phyloP scores from a whole-genome alignment of 2,329 filamentous ascomycete species.

The Colletotrichum sp. region DNA sequence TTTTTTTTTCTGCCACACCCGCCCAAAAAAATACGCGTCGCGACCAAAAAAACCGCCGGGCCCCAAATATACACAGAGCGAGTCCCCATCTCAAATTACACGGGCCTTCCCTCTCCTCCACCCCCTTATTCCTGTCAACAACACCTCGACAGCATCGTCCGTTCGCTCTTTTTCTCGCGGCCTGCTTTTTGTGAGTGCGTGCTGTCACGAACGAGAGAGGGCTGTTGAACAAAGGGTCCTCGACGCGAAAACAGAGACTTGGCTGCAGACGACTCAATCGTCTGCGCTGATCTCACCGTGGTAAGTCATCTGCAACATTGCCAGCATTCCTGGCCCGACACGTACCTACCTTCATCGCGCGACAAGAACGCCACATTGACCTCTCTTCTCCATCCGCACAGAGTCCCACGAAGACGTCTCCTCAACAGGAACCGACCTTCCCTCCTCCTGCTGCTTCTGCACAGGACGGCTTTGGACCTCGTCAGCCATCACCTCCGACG shows the following conservation, averaged over 20 bases:
- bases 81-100: conserved; percentile 17
- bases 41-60: conserved; percentile 11
- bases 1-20: neutral
- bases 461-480: conserved; percentile 58
- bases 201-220: conserved; percentile 11
- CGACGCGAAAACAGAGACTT: conserved; percentile 49
- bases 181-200: conserved; percentile 2
- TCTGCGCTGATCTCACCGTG: conserved; percentile 67
- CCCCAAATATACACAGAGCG: conserved; percentile 9
- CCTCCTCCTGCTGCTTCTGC: conserved; percentile 65
- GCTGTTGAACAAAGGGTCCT: conserved; percentile 21
- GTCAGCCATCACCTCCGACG: conserved; percentile 43
- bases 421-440: conserved; percentile 51
- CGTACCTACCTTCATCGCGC: neutral
- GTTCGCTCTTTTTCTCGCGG: conserved; percentile 5
- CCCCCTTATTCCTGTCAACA: conserved; percentile 22
- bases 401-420: conserved; percentile 61
- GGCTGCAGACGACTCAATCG: conserved; percentile 64
- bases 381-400: conserved; percentile 23
- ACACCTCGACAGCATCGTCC: conserved; percentile 14
- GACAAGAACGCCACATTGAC: conserved; percentile 15
- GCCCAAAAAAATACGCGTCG: conserved; percentile 13
- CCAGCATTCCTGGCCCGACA: neutral
- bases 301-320: conserved; percentile 40
- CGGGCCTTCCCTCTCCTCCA: conserved; percentile 15